A percentile compares a stretch with the other conserved stretches of the same genome.
phyloP scores from a whole-genome alignment of 768 basidiomycete species.

The Rhizopogon sp. region DNA sequence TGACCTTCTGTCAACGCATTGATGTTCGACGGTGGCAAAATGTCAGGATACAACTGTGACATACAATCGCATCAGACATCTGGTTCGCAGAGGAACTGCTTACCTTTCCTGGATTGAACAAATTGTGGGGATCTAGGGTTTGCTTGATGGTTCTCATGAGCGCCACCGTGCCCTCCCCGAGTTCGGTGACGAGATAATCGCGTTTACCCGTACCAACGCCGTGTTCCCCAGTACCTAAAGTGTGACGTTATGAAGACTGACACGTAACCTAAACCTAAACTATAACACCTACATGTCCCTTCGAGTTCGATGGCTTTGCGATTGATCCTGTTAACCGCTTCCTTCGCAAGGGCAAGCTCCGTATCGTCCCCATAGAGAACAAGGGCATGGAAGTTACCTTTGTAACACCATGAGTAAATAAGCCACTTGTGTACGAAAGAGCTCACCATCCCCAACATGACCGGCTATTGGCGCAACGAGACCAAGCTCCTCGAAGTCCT shows the following conservation, averaged over 20 bases:
- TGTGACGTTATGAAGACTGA: not conserved
- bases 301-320: conserved; percentile 30
- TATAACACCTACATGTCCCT: conserved; percentile 26
- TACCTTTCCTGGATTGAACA: conserved; percentile 47
- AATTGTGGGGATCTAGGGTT: conserved; percentile 37
- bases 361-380: conserved; percentile 32
- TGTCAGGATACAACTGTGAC: conserved; percentile 10
- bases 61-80: not conserved
- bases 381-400: conserved; percentile 40
- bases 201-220: conserved; percentile 45
- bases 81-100: not conserved
- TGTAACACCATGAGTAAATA: not conserved
- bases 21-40: not conserved
- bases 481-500: conserved; percentile 37
- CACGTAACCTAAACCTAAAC: not conserved
- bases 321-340: conserved; percentile 28
- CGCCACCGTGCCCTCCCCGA: conserved; percentile 45
- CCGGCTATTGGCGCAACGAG: conserved; percentile 40
- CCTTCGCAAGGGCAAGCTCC: conserved; percentile 28
- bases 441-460: conserved; percentile 37
- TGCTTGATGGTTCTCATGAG: conserved; percentile 47
- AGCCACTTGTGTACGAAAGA: not conserved
- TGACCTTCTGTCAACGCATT: not conserved
- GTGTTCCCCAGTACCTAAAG: conserved; percentile 35
- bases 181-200: conserved; percentile 41